Conservation (phyloP, 2,329 filamentous ascomycete genomes). For the Helotiales sp. region DNA sequence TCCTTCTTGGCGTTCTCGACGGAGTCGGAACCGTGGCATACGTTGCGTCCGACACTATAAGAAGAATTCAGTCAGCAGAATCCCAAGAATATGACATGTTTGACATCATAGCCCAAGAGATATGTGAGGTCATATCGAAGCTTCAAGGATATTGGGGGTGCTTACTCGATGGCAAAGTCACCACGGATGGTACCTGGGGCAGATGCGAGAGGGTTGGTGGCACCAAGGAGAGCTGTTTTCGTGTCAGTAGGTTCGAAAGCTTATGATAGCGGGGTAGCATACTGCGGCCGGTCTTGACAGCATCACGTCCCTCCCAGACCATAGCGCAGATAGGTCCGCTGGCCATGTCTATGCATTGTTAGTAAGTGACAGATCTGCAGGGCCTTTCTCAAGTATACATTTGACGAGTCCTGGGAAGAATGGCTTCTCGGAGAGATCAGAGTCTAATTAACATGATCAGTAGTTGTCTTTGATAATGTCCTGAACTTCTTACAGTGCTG, state of each 20-base stretch:
- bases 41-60: slow-evolving; percentile 85
- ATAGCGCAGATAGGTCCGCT: slow-evolving; percentile 97
- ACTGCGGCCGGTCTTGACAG: slow-evolving; percentile 97
- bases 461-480: slow-evolving; percentile 13
- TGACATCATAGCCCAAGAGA: too few relatives aligned
- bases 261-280: slow-evolving; percentile 40
- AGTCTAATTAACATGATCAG: slow-evolving; percentile 53
- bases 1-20: slow-evolving; percentile 99
- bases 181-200: slow-evolving; percentile 98
- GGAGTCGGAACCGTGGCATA: slow-evolving; percentile 98
- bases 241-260: slow-evolving; percentile 15
- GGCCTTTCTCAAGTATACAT: slow-evolving; percentile 60
- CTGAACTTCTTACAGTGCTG: slow-evolving; percentile 69
- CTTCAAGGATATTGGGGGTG: background rate
- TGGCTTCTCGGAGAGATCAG: slow-evolving; percentile 87
- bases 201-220: slow-evolving; percentile 96
- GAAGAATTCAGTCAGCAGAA: background rate
- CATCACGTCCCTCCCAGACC: slow-evolving; percentile 99
- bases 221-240: slow-evolving; percentile 78
- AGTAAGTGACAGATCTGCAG: slow-evolving; percentile 16
- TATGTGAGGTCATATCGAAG: too few relatives aligned
- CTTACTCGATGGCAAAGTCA: slow-evolving; percentile 60
- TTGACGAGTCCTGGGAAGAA: slow-evolving; percentile 95
- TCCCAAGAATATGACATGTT: background rate
- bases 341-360: slow-evolving; percentile 74